Evolutionary conservation across 495 filamentous ascomycete genomes (phyloP), one percentile per base, ranked within the genome.

Genomic region (Penicillium roqueforti): DNA sequence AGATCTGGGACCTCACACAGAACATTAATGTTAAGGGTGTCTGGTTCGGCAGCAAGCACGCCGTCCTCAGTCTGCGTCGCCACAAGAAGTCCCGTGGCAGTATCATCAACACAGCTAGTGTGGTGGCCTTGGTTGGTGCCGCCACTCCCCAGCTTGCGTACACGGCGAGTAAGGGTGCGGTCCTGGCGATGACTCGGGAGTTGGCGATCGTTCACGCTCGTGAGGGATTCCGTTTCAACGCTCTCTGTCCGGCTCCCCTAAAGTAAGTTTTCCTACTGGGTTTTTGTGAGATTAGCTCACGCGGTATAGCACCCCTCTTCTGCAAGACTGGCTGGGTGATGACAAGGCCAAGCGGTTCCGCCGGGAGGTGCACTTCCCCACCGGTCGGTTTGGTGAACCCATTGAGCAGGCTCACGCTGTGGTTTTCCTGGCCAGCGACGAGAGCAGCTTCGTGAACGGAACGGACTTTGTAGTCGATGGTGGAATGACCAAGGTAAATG

Each of bases 21-120:
- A 81, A 79, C 55, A 93, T 97, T 77, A 98, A 98, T 70, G 93
- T 97, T 60, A 98, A 98, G 80, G 93, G 93, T 13, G 93, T 98
- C 1, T 97, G 93, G 93, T 97, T 83, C 69, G 93, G 93, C 0
- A 86, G 81, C 75, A 98, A 97, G 81, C 89, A 98, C 70, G 90
- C 92, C 0, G 84, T 98, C 39, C 71, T 92, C 18, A 81, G 87
- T 5, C 70, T 98, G 59, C 85, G 91, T n/a, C 83, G 81, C 47
- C 79, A 92, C 74, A 78, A 78, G 22, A 98, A 97, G 81, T 79
- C 68, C 11, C 82, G 76, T 38, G 90, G 81, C 14, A 89, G 84
- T 56, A 85, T 98, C 60, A 95, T 98, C 76, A 98, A 98, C 71
- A 96, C 92, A 1, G 93, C 92, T 5, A 92, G 87, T 41, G 87